A percentile compares a stretch with the other conserved stretches of the same genome.
Conservation (phyloP, 192 early-diverging fungal species). For the Coemansia sp. region DNA sequence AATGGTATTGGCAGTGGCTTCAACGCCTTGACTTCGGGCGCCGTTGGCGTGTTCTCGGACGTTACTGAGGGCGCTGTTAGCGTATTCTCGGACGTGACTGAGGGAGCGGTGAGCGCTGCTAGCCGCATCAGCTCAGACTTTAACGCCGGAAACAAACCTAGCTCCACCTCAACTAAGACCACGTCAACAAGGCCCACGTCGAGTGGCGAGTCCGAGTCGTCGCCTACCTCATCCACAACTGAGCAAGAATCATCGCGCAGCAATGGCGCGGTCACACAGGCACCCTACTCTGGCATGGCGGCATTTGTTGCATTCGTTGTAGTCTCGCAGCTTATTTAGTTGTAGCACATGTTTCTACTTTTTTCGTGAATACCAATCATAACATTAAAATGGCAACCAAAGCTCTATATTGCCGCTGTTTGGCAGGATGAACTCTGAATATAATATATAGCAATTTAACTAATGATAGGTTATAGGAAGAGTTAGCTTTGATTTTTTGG, state of each 20-base stretch:
- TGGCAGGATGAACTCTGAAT: no score
- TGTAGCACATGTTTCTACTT: neutral
- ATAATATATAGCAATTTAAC: no score
- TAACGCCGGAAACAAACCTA: slow-evolving; percentile 29
- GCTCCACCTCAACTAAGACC: neutral
- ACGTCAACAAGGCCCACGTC: neutral
- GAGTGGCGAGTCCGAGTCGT: neutral
- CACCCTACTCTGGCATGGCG: slow-evolving; percentile 11
- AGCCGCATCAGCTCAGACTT: slow-evolving; percentile 50
- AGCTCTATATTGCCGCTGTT: neutral
- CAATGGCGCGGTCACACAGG: neutral
- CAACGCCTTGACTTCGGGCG: slow-evolving; percentile 26
- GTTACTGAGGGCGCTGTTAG: slow-evolving; percentile 10
- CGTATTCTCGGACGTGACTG: slow-evolving; percentile 12
- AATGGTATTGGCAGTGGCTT: slow-evolving; percentile 24
- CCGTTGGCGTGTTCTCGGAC: slow-evolving; percentile 18
- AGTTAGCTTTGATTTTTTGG: no score
- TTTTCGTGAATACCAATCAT: neutral
- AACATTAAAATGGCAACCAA: neutral
- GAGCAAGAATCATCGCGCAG: slow-evolving; percentile 5
- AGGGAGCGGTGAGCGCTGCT: neutral
- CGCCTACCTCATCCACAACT: slow-evolving; percentile 4
- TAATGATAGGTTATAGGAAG: no score
- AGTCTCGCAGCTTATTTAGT: slow-evolving; percentile 7
- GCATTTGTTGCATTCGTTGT: slow-evolving; percentile 13